Base-by-base conservation (phyloP, 2,329 filamentous ascomycete genomes). In the Aspergillus glaucus region DNA sequence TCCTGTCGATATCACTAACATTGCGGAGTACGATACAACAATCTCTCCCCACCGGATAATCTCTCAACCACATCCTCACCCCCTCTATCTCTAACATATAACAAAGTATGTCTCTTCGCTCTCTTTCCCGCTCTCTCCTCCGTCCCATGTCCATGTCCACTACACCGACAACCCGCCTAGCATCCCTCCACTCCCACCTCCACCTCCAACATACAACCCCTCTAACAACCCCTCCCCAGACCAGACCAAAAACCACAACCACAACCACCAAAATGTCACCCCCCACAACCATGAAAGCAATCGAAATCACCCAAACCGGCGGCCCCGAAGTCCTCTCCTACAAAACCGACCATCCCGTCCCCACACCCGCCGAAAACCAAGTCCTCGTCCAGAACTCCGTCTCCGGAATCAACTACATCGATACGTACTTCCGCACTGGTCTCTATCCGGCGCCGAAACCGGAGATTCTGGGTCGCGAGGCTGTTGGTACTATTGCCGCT, bases 401-500 rank as follows among this genome's bases (percentile, higher is more conserved):
- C 64, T 77, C 86, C 44, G 91, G 90, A 51, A 75, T 95, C 52
- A 95, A 95, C 72, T 95, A 80, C 72, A 94, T 95, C 62, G 91
- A 95, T 70, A 95, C 80, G 36, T 95, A 95, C 72, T 94, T 91
- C 79, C 88, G 91, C 65, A 82, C 79, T 10, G 91, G 91, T 9
- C 80, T 95, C 45, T 95, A 95, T 75, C 74, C 83, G 1, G 78
- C 86, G 0, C 65, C 73, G 1, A 82, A 87, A 59, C 91, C 90
- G 4, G 79, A 87, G 59, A 83, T 85, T 45, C 84, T 92, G 17
- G 90, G 91, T 53, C 85, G 86, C 60, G 91, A 96, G 74, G 87
- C 79, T 50, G 79, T 82, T 50, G 90, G 91, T 52, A 82, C 78
- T 37, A 72, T 95, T 54, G 81, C 84, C 37, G 75, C 84, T 24